Evolutionary conservation across 345 rosid species (phyloP), one percentile per base, ranked within the genome.

Genomic region (Jatropha curcas): DNA sequence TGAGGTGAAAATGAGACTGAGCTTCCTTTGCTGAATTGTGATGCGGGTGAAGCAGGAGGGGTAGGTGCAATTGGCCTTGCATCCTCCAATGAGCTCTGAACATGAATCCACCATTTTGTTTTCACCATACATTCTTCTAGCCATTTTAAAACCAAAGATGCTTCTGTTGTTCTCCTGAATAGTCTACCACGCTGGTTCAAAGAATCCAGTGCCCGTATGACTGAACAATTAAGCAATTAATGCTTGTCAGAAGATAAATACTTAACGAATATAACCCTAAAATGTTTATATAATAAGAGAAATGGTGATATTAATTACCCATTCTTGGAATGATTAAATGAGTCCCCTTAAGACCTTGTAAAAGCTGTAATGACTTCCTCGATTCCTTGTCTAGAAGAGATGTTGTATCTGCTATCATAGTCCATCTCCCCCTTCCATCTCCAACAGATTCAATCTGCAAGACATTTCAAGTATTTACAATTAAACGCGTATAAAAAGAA

Each of bases 311-410:
- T 39, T 55, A 11, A 14, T 82, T 88, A 93, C 99, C 97, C 56
- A 76, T 88, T 79, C 91, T 82, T 65, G 96, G 96, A 71, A 93
- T 75, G 77, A 90, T 72, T 71, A 95, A 60, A 31, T 68, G 88
- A 57, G 98, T 95, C 59, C 94, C 86, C 80, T 86, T 91, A 74
- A 95, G 88, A 76, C 98, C 99, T 85, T 88, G 90, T 70, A 95
- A 85, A 58, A 92, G 87, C 83, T 88, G 89, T 59, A 93, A 75
- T 52, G 94, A 79, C 80, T 85, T 90, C 82, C 87, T 85, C 28
- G 94, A 88, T 48, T 84, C 90, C 73, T 78, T 88, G 79, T 86
- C 86, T 59, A 95, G 74, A 77, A 92, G 86, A 70, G 97, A 79
- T 81, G 84, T 73, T 25, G 86, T 83, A 76, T 92, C 97, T 71